Base-by-base conservation (phyloP, 495 filamentous ascomycete species). In the Daldinia caldariorum region DNA sequence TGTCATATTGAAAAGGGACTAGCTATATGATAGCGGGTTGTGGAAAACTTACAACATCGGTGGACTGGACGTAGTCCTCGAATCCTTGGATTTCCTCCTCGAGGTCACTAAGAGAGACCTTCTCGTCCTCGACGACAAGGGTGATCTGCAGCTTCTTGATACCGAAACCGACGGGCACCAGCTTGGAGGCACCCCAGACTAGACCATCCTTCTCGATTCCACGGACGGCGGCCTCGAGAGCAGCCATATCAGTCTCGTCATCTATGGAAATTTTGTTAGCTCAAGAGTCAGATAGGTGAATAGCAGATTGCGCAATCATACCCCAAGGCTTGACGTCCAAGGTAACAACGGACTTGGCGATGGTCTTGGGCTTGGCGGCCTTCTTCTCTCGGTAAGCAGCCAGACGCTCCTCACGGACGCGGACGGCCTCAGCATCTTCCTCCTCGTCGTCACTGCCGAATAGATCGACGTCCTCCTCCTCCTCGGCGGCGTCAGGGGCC, bases 81-180 rank as follows among this genome's bases (percentile, higher is more conserved):
- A 94, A 90, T 67, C 86, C 91, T 41, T 72, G 41, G 77, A 98
- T 96, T 83, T 91, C 74, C 69, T 88, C 86, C 86, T 97, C 90
- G 76, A 99, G 89, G 55, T 97, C 94, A 62, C 92, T 89, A 66
- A 91, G 79, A 61, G 92, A 94, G 77, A 99, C 79, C 86, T 98
- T 98, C 61, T 98, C 95, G 78, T 99, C 95, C 86, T 98, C 95
- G 70, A 98, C 86, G 71, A 98, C 94, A 67, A 97, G 79, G 88
- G 91, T 98, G 87, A 99, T 96, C 88, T 98, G 96, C 68, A 99
- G 89, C 89, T 98, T 98, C 90, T 95, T 97, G 86, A 99, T 97
- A 83, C 96, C 96, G 87, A 94, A 99, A 77, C 93, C 87, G 67
- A 98, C 90, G 60, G 94, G 79, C 43, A 97, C 91, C 66, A 97